Conservation (phyloP, 331 rosid genomes). For the Acacia pycnantha region DNA sequence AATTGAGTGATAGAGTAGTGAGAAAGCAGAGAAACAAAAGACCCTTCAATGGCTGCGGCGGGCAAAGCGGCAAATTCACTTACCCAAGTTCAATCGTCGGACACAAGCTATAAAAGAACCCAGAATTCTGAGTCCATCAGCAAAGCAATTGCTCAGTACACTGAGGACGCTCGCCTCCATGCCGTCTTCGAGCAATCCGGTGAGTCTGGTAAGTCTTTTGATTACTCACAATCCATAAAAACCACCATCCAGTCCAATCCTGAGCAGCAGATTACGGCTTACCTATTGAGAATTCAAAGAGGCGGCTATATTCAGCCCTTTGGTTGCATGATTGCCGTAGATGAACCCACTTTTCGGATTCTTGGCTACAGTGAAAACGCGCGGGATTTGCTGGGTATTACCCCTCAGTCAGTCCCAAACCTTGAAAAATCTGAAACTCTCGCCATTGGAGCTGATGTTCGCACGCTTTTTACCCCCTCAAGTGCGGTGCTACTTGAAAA, state of each 20-base stretch:
- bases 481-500: constrained; percentile 57
- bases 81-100: constrained; percentile 45
- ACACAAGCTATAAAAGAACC: constrained; percentile 31
- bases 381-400: constrained; percentile 69
- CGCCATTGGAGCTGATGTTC: constrained; percentile 58
- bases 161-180: constrained; percentile 87
- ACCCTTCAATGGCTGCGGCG: constrained; percentile 51
- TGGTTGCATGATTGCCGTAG: constrained; percentile 77
- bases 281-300: constrained; percentile 72
- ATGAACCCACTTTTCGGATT: constrained; percentile 57
- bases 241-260: constrained; percentile 45
- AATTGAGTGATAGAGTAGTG: neutral
- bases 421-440: constrained; percentile 48
- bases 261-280: constrained; percentile 78
- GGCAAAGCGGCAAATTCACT: constrained; percentile 33
- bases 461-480: constrained; percentile 58
- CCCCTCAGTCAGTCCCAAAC: constrained; percentile 74
- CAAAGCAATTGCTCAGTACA: constrained; percentile 93
- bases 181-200: constrained; percentile 87
- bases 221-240: constrained; percentile 51
- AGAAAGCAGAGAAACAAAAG: neutral
- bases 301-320: constrained; percentile 90
- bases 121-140: constrained; percentile 48
- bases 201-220: constrained; percentile 67
- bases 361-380: constrained; percentile 79